phyloP scores from a whole-genome alignment of 352 stramenopile species.

The Pythium oligandrum region DNA sequence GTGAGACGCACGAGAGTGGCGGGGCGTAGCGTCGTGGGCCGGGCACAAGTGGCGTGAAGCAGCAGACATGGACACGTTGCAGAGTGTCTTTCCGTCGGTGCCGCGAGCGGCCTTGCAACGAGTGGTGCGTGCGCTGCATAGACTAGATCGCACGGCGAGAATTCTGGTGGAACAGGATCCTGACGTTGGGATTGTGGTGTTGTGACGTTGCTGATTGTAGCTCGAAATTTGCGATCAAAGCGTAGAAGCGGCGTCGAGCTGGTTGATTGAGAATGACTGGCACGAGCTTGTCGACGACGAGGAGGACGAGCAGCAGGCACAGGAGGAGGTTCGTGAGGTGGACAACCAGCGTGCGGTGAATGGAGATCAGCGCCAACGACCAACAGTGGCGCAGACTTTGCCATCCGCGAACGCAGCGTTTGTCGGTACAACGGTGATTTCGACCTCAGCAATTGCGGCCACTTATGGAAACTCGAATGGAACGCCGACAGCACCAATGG shows the following conservation, averaged over 20 bases:
- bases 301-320: constrained; percentile 7
- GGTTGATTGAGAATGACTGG: constrained; percentile 35
- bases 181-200: not conserved
- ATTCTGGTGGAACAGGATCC: constrained; percentile 3
- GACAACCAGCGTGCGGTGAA: not conserved
- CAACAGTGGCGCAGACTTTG: constrained; percentile 2
- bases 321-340: constrained; percentile 3
- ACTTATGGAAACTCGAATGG: constrained; percentile 1
- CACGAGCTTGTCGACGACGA: constrained; percentile 25
- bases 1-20: no score
- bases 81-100: constrained; percentile 26
- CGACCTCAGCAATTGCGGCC: not conserved
- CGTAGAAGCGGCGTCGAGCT: constrained; percentile 29
- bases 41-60: not conserved
- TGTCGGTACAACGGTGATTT: not conserved
- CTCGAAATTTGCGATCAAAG: constrained; percentile 29
- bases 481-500: not conserved
- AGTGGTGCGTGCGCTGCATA: constrained; percentile 21
- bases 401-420: not conserved
- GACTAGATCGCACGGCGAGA: not conserved
- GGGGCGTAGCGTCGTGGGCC: no score
- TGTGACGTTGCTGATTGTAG: constrained; percentile 7
- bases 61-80: constrained; percentile 23
- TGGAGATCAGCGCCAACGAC: not conserved
- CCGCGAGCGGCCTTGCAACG: constrained; percentile 20